A percentile compares a stretch with the other conserved stretches of the same genome.
These are phyloP conservation scores for Penicillium lividum DNA, from an alignment of 495 filamentous ascomycete species.

Conservation along the genomic window DNA sequence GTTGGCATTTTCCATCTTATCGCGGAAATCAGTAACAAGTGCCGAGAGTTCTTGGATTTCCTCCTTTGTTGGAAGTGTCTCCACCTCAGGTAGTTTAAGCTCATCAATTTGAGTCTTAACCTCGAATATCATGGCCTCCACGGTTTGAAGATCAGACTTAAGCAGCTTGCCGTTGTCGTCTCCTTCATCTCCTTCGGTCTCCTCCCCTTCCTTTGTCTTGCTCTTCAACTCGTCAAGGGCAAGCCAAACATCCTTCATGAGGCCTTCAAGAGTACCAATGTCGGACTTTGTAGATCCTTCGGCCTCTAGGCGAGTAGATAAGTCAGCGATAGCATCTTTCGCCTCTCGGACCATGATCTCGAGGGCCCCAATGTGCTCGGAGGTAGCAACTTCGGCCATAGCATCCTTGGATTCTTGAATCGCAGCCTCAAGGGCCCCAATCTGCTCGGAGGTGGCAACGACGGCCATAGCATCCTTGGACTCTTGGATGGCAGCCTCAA, in stretches of 20 bases:
- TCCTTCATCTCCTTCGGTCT: constrained; percentile 56
- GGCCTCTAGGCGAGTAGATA: constrained; percentile 58
- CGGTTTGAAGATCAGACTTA: constrained; percentile 75
- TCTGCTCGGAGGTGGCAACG: constrained; percentile 69
- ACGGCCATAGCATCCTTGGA: constrained; percentile 13
- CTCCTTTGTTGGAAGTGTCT: constrained; percentile 60
- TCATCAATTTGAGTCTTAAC: constrained; percentile 74
- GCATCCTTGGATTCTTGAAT: constrained; percentile 49
- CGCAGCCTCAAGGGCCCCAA: constrained; percentile 69
- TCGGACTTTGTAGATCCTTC: constrained; percentile 73
- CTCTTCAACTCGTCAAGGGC: constrained; percentile 78
- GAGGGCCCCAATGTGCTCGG: constrained; percentile 73
- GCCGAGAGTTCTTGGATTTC: constrained; percentile 66
- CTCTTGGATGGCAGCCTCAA: constrained; percentile 75
- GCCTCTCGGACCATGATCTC: constrained; percentile 71
- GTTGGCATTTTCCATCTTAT: constrained; percentile 65
- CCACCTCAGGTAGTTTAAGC: constrained; percentile 65
- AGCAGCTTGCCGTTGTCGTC: constrained; percentile 62
- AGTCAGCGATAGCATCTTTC: constrained; percentile 63
- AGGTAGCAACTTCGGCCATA: constrained; percentile 53
- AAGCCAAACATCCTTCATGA: constrained; percentile 72
- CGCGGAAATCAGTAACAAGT: constrained; percentile 69
- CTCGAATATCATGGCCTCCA: constrained; percentile 76
- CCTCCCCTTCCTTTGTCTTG: constrained; percentile 41
- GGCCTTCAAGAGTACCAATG: constrained; percentile 68